A percentile compares a stretch with the other conserved stretches of the same genome.
Evolutionary conservation across 441 rosid genomes (phyloP).

Genomic region (Pelargonium fulgidum): DNA sequence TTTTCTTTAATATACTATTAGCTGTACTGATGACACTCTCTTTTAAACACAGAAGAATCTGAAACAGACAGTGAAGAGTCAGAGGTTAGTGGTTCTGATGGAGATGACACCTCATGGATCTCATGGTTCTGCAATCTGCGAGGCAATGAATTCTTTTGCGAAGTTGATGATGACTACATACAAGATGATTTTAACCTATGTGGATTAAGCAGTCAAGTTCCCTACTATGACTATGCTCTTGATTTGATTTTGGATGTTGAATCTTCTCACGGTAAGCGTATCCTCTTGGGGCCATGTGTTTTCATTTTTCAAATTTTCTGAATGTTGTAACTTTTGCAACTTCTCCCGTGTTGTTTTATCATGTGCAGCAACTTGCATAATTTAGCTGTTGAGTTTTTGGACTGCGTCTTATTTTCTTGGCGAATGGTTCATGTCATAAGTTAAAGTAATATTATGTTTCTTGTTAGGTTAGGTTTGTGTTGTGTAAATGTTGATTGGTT

Average conservation of each 20-base stretch:
- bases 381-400: neutral
- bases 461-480: neutral
- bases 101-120: slow-evolving; percentile 69
- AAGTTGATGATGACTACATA: slow-evolving; percentile 73
- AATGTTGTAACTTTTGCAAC: neutral
- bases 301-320: neutral
- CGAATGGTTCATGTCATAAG: neutral
- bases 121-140: slow-evolving; percentile 72
- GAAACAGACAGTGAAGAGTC: slow-evolving; percentile 72
- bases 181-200: slow-evolving; percentile 76
- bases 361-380: neutral
- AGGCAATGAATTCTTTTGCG: slow-evolving; percentile 74
- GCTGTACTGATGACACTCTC: slow-evolving; percentile 18
- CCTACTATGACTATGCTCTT: slow-evolving; percentile 72
- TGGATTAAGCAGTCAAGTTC: slow-evolving; percentile 71
- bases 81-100: slow-evolving; percentile 71
- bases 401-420: neutral
- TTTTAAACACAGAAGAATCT: slow-evolving; percentile 39
- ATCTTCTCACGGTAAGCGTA: slow-evolving; percentile 58
- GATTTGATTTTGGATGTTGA: slow-evolving; percentile 73
- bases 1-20: neutral
- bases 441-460: neutral
- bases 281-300: neutral
- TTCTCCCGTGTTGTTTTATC: neutral
- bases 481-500: slow-evolving; percentile 8